phyloP scores from a whole-genome alignment of 108 stramenopile species.

The Skeletonema menzelii region DNA sequence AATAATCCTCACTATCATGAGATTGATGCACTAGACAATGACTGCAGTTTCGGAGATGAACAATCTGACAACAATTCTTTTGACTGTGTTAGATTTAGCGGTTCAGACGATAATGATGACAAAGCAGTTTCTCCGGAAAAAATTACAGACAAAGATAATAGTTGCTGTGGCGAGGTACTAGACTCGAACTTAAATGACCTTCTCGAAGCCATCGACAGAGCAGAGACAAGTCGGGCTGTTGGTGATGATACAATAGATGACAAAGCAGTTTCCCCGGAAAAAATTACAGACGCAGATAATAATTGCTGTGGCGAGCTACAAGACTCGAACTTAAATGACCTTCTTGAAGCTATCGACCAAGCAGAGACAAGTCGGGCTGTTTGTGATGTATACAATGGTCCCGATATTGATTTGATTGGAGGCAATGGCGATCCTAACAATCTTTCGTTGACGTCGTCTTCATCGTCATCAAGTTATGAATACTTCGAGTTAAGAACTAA shows the following conservation, averaged over 20 bases:
- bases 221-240: background rate
- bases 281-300: too few relatives aligned
- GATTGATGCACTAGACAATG: background rate
- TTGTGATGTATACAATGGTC: background rate
- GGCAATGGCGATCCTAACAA: background rate
- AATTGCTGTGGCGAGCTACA: background rate
- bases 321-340: slow-evolving; percentile 18
- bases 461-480: background rate
- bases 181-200: slow-evolving; percentile 17
- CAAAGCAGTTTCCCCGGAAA: too few relatives aligned
- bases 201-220: background rate
- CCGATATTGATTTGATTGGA: too few relatives aligned
- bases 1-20: slow-evolving; percentile 32
- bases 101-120: background rate
- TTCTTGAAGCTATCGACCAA: background rate
- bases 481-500: background rate
- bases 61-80: background rate
- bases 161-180: slow-evolving; percentile 1
- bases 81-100: background rate
- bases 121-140: background rate
- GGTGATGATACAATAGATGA: background rate
- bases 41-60: background rate
- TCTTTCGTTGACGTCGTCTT: background rate
- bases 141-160: background rate
- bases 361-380: background rate